Evolutionary conservation across 2,329 filamentous ascomycete genomes (phyloP).

Genomic region (Teratosphaeria zuluensis): DNA sequence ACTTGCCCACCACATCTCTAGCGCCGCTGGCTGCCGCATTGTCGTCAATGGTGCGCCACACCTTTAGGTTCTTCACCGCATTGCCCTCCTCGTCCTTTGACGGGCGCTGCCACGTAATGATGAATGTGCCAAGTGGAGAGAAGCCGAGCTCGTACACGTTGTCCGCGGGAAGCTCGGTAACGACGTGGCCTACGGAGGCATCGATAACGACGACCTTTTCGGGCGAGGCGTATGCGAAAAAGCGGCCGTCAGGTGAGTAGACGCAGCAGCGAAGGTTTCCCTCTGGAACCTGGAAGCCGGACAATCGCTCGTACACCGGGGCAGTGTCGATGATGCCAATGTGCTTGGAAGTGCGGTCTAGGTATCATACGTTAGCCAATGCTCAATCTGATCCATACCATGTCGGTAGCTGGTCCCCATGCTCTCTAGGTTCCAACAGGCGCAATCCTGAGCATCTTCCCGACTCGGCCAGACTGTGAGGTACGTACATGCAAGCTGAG

Average conservation of each 20-base stretch:
- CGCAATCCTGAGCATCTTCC: neutral
- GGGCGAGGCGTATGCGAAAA: conserved; percentile 87
- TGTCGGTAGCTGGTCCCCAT: neutral
- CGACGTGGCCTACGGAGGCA: conserved; percentile 61
- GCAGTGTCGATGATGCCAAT: conserved; percentile 89
- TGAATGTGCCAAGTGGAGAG: conserved; percentile 80
- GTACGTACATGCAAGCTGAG: conserved; percentile 77
- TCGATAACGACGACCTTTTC: conserved; percentile 82
- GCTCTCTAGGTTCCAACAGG: neutral
- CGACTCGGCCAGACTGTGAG: too few species aligned
- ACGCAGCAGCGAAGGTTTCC: conserved; percentile 89
- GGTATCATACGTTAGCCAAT: neutral
- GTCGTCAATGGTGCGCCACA: conserved; percentile 79
- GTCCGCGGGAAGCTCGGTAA: conserved; percentile 64
- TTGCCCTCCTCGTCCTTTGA: conserved; percentile 88
- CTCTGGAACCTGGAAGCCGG: conserved; percentile 75
- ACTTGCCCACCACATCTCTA: conserved; percentile 66
- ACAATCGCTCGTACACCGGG: conserved; percentile 74
- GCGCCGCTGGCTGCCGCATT: conserved; percentile 52
- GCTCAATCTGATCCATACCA: conserved; percentile 1
- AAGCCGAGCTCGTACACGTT: conserved; percentile 94
- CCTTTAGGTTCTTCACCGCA: conserved; percentile 90
- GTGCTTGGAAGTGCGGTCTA: conserved; percentile 87
- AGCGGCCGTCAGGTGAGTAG: conserved; percentile 92
- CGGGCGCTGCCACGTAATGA: conserved; percentile 94